Percentiles rank a stretch among this genome's conserved stretches.
Evolutionary conservation across 345 rosid species (phyloP).

Genomic region (Mallotus nudiflorus): DNA sequence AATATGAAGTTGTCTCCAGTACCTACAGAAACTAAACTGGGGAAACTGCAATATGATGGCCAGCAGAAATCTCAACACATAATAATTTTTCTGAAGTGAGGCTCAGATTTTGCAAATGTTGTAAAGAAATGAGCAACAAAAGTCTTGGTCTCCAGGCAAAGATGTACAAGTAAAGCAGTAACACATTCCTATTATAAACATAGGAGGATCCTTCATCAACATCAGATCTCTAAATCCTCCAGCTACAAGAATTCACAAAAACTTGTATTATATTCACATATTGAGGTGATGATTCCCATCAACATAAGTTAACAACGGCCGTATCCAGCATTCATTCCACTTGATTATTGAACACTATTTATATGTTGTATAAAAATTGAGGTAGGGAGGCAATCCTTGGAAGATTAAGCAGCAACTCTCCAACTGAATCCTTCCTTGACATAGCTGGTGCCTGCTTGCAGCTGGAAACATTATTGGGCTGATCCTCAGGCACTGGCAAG

Average conservation of each 20-base stretch:
- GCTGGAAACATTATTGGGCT: slow-evolving; percentile 32
- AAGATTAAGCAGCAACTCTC: slow-evolving; percentile 74
- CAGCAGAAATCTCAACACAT: too few species aligned
- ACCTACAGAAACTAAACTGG: too few species aligned
- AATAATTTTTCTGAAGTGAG: too few species aligned
- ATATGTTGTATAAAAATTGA: slow-evolving; percentile 74
- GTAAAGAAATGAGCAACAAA: too few species aligned
- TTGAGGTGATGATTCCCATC: not conserved
- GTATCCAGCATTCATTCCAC: slow-evolving; percentile 29
- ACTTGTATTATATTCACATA: slow-evolving; percentile 10
- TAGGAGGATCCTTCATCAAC: slow-evolving; percentile 31
- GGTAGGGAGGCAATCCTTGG: slow-evolving; percentile 93
- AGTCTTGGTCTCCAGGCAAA: too few species aligned
- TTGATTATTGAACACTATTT: slow-evolving; percentile 51
- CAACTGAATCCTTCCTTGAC: slow-evolving; percentile 79
- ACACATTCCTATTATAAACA: not conserved
- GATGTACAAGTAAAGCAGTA: not conserved
- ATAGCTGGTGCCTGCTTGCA: slow-evolving; percentile 58
- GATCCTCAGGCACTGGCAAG: slow-evolving; percentile 2
- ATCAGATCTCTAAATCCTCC: slow-evolving; percentile 23
- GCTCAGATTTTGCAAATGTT: too few species aligned
- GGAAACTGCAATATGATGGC: too few species aligned
- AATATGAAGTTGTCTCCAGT: too few species aligned
- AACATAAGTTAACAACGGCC: not conserved
- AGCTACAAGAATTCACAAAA: slow-evolving; percentile 11